Evolutionary conservation across 768 basidiomycete species (phyloP), one percentile per base, ranked within the genome.

Genomic region (Serendipita sp.): DNA sequence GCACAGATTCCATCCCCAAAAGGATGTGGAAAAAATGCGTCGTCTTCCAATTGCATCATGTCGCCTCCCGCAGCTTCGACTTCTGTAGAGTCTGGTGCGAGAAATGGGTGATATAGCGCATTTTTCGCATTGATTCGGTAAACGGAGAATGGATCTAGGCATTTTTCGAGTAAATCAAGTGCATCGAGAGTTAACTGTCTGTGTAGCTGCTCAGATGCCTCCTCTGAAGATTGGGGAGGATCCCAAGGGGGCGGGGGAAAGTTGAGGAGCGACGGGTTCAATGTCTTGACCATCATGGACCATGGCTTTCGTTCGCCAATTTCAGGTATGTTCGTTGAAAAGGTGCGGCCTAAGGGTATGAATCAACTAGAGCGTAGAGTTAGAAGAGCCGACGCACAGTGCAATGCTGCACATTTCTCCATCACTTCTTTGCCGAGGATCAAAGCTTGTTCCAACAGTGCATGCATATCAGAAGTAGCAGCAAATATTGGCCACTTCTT

Each of bases 401-500:
- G 96, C 47, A 97, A 72, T 18, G 87, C 82, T 0, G 94, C 95
- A 44, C 84, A 80, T 70, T 81, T 85, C 71, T 95, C 95, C 81
- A 96, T 90, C 63, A 80, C 80, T 68, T 79, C 80, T 67, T 82
- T 81, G 5, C 96, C 96, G 67, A 96, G 83, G 48, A 99, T 86
- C 10, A 83, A 78, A 15, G 91, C 87, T 64, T 97, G 86, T 75
- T 99, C 96, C 86, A 97, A 89, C 18, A 98, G 77, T 3, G 94
- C 96, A 73, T 99, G 95, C 41, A 86, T 81, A 71, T 99, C 96
- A 70, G 98, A 92, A 70, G 82, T 88, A 18, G 93, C 92, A 69
- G 92, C 88, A 75, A 98, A 93, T 34, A 97, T 75, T 1, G 96
- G 96, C 71, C 97, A 99, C 69, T 95, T 96, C 48, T 84, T 82